Evolutionary conservation across 805 yeast species (phyloP).

Genomic region (Yarrowia sp.): DNA sequence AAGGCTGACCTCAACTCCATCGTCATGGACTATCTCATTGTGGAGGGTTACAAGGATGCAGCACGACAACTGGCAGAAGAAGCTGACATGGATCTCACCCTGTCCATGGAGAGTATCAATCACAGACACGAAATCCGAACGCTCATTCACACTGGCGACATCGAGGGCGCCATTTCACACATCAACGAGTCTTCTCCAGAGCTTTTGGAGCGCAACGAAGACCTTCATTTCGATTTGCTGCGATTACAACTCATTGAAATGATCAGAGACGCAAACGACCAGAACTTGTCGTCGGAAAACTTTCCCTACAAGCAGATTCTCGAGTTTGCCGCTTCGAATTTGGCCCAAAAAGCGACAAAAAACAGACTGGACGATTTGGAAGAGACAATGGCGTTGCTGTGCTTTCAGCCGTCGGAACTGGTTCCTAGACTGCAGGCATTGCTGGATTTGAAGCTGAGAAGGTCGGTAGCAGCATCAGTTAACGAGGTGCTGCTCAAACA

Average conservation of each 20-base stretch:
- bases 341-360: constrained; percentile 59
- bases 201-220: constrained; percentile 59
- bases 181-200: constrained; percentile 63
- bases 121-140: constrained; percentile 54
- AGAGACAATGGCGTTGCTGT: constrained; percentile 75
- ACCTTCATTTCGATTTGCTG: constrained; percentile 68
- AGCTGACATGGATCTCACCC: constrained; percentile 36
- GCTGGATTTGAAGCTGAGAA: constrained; percentile 58
- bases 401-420: constrained; percentile 44
- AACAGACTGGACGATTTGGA: constrained; percentile 66
- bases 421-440: constrained; percentile 50
- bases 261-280: constrained; percentile 49
- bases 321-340: constrained; percentile 42
- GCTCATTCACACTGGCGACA: constrained; percentile 57
- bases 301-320: constrained; percentile 32
- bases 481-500: constrained; percentile 58
- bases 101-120: constrained; percentile 52
- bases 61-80: constrained; percentile 62
- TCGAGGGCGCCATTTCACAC: constrained; percentile 55
- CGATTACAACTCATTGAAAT: constrained; percentile 76
- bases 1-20: constrained; percentile 46
- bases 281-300: constrained; percentile 29
- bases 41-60: constrained; percentile 73
- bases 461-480: constrained; percentile 65
- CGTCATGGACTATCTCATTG: constrained; percentile 69